Evolutionary conservation across 345 rosid species (phyloP), one percentile per base, ranked within the genome.

Genomic region (Orychophragmus violaceus): DNA sequence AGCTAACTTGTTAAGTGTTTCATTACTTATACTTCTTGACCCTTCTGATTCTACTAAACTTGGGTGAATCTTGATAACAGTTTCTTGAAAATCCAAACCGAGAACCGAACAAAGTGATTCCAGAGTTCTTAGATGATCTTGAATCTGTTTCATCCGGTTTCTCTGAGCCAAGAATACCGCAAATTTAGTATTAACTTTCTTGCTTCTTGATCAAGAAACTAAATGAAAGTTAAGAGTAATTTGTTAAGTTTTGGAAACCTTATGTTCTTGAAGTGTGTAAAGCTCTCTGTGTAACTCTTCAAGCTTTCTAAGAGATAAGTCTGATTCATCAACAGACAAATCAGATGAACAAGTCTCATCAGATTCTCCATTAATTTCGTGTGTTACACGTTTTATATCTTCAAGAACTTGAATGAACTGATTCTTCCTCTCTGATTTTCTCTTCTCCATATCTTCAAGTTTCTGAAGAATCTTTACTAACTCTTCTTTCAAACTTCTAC

Each of bases 381-480:
- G 37, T 56, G 80, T 76, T 54, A 90, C 76, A 59, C 50, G 65
- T 71, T 77, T 71, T 45, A 88, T 83, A 68, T 84, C 86, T 30
- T 84, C 85, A 23, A 81, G 44, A 10, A 90, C 91, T 76, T 87
- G 89, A 13, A 81, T 39, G 59, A 94, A 94, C 71, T 88, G 96
- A 65, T 71, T 78, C 78, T 79, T 90, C 77, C 99, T 82, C 60
- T 94, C 97, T 2, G 58, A 35, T 78, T 82, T 87, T 80, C 90
- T 82, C 68, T 84, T 88, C 42, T 70, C 79, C 93, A 94, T 86
- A 67, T 88, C 99, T 73, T 94, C 95, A 69, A 94, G 66, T 62
- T 85, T 95, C 27, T 89, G 96, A 74, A 88, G 80, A 62, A 85
- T 83, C 64, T 25, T 88, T 54, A 37, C 64, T 11, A 90, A 81